Conservation (phyloP, 1,139 yeast species). For the Zygotorulaspora mrakii region DNA sequence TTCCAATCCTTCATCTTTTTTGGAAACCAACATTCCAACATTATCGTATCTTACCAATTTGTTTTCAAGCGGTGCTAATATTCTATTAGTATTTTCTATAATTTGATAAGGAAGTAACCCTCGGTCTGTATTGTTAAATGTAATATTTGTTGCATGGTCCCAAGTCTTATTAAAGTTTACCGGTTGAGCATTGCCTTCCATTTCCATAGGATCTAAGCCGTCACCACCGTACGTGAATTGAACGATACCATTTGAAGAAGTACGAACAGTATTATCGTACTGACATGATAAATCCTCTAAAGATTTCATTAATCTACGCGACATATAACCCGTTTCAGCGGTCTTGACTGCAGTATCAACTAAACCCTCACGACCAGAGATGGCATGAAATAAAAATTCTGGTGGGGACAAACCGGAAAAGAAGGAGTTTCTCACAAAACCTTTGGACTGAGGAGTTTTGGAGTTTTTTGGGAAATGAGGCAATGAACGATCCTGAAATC, state of each 20-base stretch:
- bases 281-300: slow-evolving; percentile 92
- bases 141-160: slow-evolving; percentile 82
- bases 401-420: slow-evolving; percentile 93
- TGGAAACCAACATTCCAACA: slow-evolving; percentile 53
- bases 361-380: slow-evolving; percentile 98
- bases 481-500: slow-evolving; percentile 95
- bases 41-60: slow-evolving; percentile 67
- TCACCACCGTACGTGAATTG: slow-evolving; percentile 99
- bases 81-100: slow-evolving; percentile 49
- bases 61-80: slow-evolving; percentile 59
- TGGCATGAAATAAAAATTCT: slow-evolving; percentile 96
- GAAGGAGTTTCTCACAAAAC: slow-evolving; percentile 95
- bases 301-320: slow-evolving; percentile 97
- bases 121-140: slow-evolving; percentile 52
- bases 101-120: slow-evolving; percentile 74
- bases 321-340: slow-evolving; percentile 99
- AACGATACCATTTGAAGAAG: slow-evolving; percentile 92
- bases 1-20: slow-evolving; percentile 44
- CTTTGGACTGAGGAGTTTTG: slow-evolving; percentile 96
- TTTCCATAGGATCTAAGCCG: slow-evolving; percentile 95
- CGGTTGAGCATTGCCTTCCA: slow-evolving; percentile 98
- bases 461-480: slow-evolving; percentile 97
- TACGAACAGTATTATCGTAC: slow-evolving; percentile 92
- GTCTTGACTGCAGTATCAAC: slow-evolving; percentile 99
- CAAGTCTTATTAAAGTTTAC: slow-evolving; percentile 92